Evolutionary conservation across 768 basidiomycete genomes (phyloP).

Genomic region (Hydnomerulius pinastri): DNA sequence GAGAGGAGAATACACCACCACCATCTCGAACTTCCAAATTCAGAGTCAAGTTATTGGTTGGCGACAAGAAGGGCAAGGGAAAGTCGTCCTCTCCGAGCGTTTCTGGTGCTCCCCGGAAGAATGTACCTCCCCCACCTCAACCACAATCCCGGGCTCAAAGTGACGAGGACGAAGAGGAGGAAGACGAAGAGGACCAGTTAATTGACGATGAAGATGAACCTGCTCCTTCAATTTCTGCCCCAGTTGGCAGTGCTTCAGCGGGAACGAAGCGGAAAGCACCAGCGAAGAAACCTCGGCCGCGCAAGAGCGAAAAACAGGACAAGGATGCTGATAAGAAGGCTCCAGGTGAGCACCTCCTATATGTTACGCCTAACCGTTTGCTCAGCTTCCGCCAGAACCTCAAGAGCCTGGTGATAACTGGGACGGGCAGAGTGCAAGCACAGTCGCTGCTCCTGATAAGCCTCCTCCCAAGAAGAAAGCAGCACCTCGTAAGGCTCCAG

Average conservation of each 20-base stretch:
- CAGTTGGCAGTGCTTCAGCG: conserved; percentile 32
- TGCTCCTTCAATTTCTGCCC: conserved; percentile 28
- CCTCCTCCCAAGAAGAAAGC: conserved; percentile 51
- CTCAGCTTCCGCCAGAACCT: no score
- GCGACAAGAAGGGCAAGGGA: conserved; percentile 42
- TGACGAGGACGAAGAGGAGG: conserved; percentile 60
- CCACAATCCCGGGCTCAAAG: conserved; percentile 21
- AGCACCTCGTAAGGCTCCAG: conserved; percentile 43
- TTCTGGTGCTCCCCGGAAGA: conserved; percentile 21
- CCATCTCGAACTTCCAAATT: conserved; percentile 45
- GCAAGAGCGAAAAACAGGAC: conserved; percentile 52
- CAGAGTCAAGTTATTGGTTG: conserved; percentile 53
- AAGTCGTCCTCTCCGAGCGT: conserved; percentile 36
- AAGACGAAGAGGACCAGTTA: conserved; percentile 77
- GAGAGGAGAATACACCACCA: conserved; percentile 72
- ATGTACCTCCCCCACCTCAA: conserved; percentile 15
- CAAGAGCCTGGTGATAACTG: conserved; percentile 29
- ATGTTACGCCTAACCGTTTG: no score
- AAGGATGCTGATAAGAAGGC: conserved; percentile 45
- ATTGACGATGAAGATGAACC: conserved; percentile 67
- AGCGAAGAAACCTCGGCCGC: conserved; percentile 50
- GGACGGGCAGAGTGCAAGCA: conserved; percentile 19
- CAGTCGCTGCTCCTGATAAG: conserved; percentile 32
- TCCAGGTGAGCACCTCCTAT: conserved; percentile 38
- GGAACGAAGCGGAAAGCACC: conserved; percentile 52